Evolutionary conservation across 1,139 yeast species (phyloP), one percentile per base, ranked within the genome.

Genomic region (Debaryomycetaceae sp.): DNA sequence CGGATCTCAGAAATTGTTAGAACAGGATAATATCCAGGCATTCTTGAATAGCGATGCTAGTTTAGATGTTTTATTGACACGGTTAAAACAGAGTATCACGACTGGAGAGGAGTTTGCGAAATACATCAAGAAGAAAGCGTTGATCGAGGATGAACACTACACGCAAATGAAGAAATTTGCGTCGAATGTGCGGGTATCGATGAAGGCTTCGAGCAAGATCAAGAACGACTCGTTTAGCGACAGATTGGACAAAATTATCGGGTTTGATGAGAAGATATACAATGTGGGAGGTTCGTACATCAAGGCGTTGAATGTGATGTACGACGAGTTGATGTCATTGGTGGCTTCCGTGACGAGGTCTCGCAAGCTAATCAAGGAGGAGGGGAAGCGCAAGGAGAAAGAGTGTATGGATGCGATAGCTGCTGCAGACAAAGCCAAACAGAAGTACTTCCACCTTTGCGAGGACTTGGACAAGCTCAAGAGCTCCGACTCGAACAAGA

Each of bases 361-460:
- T 45, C 75, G 99, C 51, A 91, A 91, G 60, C 57, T 75, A 35
- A 70, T 85, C 45, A 93, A 91, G 62, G 98, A 93, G 41, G 87
- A 87, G 48, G 89, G 91, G 36, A 77, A 81, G 57, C 74, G 87
- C 39, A 81, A 85, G 54, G 99, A 93, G 58, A 88, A 86, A 59
- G 95, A 85, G 47, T 90, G 91, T 39, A 60, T 74, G 8, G 98
- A 93, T 49, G 82, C 97, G 2, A 90, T 91, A 42, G 70, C 75
- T 43, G 78, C 81, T 37, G 97, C 96, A 1, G 97, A 89, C 50
- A 90, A 91, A 77, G 95, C 98, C 7, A 88, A 85, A 62, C 71
- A 76, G 42, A 88, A 86, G 60, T 91, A 91, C 62, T 81, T 79
- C 59, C 83, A 87, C 46, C 69, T 89, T 34, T 89, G 97, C 59